Conservation (phyloP, 176 grass and related monocot genomes). For the Hordeum marinum region DNA sequence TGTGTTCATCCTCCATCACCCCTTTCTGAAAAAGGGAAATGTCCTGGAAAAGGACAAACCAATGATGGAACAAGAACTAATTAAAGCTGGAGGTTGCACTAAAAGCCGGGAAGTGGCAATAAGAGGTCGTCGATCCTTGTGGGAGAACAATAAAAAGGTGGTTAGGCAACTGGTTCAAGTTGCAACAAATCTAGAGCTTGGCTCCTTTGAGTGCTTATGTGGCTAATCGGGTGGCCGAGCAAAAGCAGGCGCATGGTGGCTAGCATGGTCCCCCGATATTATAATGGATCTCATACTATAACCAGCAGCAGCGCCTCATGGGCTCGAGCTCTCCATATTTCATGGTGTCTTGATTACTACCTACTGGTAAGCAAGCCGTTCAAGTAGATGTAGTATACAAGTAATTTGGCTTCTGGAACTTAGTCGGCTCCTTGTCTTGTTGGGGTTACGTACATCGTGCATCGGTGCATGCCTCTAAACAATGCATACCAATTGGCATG, state of each 20-base stretch:
- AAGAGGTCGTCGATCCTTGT: slow-evolving; percentile 16
- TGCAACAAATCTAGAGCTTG: slow-evolving; percentile 40
- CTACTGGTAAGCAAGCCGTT: background rate
- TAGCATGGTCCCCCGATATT: background rate
- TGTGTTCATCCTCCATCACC: background rate
- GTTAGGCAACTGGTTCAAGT: slow-evolving; percentile 31
- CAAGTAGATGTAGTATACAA: background rate
- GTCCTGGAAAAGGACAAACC: background rate
- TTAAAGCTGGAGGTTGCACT: slow-evolving; percentile 4
- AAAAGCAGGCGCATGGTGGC: slow-evolving; percentile 9
- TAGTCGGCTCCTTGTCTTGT: background rate
- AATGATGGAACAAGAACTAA: background rate
- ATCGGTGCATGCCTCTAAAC: background rate
- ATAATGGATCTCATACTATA: background rate
- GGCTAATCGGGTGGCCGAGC: slow-evolving; percentile 25
- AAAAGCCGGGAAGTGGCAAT: background rate
- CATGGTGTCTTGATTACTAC: background rate
- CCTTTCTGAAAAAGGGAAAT: background rate
- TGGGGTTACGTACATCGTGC: background rate
- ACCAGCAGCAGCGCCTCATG: background rate
- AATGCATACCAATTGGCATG: background rate
- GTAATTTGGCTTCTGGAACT: background rate
- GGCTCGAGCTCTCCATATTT: background rate
- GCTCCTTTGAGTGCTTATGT: slow-evolving; percentile 35
- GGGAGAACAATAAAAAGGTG: slow-evolving; percentile 11